Conservation (phyloP, 78 protist genomes). For the Dictyostelium brefeldianum region DNA sequence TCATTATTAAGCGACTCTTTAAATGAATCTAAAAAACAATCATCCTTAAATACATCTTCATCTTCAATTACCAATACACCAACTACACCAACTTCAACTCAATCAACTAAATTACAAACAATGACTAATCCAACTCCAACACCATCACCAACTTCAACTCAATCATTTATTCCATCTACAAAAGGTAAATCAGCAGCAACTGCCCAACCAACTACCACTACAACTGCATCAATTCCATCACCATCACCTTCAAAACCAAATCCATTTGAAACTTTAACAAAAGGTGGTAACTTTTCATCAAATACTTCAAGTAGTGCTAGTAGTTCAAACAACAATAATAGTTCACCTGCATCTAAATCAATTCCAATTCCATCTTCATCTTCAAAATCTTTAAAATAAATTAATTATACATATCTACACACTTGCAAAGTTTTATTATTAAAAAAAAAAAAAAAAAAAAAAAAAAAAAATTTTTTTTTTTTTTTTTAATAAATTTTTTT, state of each 20-base stretch:
- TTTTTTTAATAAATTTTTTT: no score
- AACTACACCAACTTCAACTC: not conserved
- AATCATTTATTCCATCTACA: not conserved
- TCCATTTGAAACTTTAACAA: not conserved
- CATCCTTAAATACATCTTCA: not conserved
- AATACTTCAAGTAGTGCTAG: not conserved
- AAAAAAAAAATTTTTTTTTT: no score
- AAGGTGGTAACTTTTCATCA: not conserved
- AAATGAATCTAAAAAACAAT: not conserved
- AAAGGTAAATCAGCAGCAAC: not conserved
- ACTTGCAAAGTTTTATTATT: no score
- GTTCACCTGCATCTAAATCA: conserved; percentile 3
- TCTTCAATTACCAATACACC: not conserved
- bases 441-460: no score
- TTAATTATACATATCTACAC: no score
- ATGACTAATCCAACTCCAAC: not conserved
- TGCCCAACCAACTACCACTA: not conserved
- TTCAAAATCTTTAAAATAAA: conserved; percentile 5
- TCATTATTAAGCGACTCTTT: conserved; percentile 17
- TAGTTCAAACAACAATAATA: not conserved
- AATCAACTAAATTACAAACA: not conserved
- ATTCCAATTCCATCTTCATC: conserved; percentile 22
- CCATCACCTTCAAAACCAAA: not conserved
- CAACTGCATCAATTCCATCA: not conserved
- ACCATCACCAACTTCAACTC: not conserved